phyloP scores from a whole-genome alignment of 192 early-diverging fungal genomes.

The Rhizophagus prolifer region DNA sequence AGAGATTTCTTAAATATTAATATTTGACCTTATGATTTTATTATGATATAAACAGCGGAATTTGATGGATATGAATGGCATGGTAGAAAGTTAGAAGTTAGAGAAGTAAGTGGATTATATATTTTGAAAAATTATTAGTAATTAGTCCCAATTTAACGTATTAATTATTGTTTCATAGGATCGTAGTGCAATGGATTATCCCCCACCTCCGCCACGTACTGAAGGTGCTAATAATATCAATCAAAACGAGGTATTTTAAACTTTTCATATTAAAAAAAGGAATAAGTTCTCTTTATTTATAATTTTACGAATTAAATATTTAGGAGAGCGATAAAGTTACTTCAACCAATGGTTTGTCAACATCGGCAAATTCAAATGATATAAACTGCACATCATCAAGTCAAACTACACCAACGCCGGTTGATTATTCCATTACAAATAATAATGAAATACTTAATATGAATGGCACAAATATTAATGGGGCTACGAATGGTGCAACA shows the following conservation, averaged over 20 bases:
- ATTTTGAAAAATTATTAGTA: too few species aligned
- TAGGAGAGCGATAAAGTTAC: constrained; percentile 6
- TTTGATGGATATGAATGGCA: constrained; percentile 46
- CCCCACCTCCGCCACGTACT: constrained; percentile 28
- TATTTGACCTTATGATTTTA: background rate
- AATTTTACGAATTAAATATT: background rate
- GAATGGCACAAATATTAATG: constrained; percentile 18
- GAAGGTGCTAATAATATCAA: constrained; percentile 17
- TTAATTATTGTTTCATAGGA: constrained; percentile 30
- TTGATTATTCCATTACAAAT: constrained; percentile 11
- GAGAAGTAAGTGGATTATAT: constrained; percentile 35
- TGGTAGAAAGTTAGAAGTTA: constrained; percentile 41
- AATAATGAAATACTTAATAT: background rate
- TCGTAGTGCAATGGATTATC: constrained; percentile 39
- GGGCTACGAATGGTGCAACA: background rate
- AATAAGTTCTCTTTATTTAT: background rate
- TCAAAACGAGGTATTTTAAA: constrained; percentile 2
- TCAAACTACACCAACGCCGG: constrained; percentile 12
- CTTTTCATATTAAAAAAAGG: background rate
- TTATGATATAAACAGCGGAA: constrained; percentile 32
- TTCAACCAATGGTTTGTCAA: constrained; percentile 1
- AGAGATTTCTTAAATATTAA: background rate
- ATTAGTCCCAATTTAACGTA: too few species aligned
- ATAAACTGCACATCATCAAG: constrained; percentile 4
- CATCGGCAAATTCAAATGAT: constrained; percentile 6